A percentile compares a stretch with the other conserved stretches of the same genome.
phyloP scores from a whole-genome alignment of 2,329 filamentous ascomycete species.

The Cladophialophora bantiana region DNA sequence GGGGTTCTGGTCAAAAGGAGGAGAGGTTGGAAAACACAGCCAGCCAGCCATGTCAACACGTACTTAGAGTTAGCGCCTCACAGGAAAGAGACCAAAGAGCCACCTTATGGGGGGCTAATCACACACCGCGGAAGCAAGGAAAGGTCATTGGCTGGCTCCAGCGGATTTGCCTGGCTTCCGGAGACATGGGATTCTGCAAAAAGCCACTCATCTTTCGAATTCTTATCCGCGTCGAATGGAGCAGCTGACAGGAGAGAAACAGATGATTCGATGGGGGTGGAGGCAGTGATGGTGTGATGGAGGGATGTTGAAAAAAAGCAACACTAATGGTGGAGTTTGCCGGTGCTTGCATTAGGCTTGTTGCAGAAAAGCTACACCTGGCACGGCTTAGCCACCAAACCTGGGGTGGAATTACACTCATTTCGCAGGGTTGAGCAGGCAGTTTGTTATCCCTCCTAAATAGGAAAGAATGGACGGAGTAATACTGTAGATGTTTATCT shows the following conservation, averaged over 20 bases:
- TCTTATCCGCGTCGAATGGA: slow-evolving; percentile 8
- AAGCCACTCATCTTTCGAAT: slow-evolving; percentile 2
- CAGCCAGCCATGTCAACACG: not conserved
- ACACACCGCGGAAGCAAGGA: not conserved
- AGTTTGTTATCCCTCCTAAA: not conserved
- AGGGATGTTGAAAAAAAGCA: not conserved
- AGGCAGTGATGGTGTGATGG: not conserved
- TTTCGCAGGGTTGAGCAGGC: not conserved
- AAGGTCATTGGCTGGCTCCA: not conserved
- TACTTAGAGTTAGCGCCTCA: not conserved
- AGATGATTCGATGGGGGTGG: not conserved
- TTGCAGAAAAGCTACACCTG: not conserved
- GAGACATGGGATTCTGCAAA: slow-evolving; percentile 1
- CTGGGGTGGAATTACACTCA: not conserved
- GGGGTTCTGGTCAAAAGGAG: not conserved
- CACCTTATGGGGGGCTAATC: not conserved
- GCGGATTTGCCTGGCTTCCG: not conserved
- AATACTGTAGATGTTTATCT: not conserved
- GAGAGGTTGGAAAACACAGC: not conserved
- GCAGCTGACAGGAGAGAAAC: not conserved
- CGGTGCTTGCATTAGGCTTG: slow-evolving; percentile 3
- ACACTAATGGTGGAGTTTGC: not conserved
- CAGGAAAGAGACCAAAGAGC: not conserved
- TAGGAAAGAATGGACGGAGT: not conserved
- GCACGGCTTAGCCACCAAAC: not conserved